Evolutionary conservation across 345 rosid species (phyloP).

Genomic region (Rhizophora mangle): DNA sequence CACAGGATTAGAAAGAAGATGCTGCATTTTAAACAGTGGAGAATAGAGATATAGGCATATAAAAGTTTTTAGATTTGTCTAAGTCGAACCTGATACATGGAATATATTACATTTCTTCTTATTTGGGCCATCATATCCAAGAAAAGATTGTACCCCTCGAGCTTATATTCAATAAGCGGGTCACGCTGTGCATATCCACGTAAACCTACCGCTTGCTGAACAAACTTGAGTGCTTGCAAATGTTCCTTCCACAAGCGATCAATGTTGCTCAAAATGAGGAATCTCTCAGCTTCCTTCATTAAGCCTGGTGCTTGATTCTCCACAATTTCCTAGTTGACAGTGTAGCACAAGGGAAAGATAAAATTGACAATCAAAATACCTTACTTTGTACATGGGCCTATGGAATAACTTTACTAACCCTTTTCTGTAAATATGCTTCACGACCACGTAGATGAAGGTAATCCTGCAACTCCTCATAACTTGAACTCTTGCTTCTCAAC

Average conservation of each 20-base stretch:
- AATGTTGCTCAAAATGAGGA: slow-evolving; percentile 81
- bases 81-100: slow-evolving; percentile 78
- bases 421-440: slow-evolving; percentile 88
- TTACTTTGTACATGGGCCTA: background rate
- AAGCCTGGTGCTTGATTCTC: slow-evolving; percentile 84
- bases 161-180: slow-evolving; percentile 93
- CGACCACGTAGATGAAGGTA: slow-evolving; percentile 78
- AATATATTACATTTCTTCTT: slow-evolving; percentile 88
- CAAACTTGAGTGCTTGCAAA: slow-evolving; percentile 87
- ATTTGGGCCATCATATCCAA: slow-evolving; percentile 99
- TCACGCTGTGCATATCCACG: slow-evolving; percentile 98
- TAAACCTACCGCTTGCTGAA: slow-evolving; percentile 93
- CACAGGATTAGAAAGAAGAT: background rate
- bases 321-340: slow-evolving; percentile 50
- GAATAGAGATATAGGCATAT: background rate
- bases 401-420: slow-evolving; percentile 42
- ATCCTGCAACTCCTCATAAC: slow-evolving; percentile 65
- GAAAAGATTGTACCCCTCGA: slow-evolving; percentile 94
- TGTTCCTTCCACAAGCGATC: slow-evolving; percentile 99
- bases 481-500: slow-evolving; percentile 59
- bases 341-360: background rate
- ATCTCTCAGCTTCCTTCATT: slow-evolving; percentile 91
- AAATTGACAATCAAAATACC: background rate
- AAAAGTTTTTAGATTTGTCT: background rate
- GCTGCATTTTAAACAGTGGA: background rate